phyloP scores from a whole-genome alignment of 495 filamentous ascomycete genomes.

The Parachaetomium inaequale region DNA sequence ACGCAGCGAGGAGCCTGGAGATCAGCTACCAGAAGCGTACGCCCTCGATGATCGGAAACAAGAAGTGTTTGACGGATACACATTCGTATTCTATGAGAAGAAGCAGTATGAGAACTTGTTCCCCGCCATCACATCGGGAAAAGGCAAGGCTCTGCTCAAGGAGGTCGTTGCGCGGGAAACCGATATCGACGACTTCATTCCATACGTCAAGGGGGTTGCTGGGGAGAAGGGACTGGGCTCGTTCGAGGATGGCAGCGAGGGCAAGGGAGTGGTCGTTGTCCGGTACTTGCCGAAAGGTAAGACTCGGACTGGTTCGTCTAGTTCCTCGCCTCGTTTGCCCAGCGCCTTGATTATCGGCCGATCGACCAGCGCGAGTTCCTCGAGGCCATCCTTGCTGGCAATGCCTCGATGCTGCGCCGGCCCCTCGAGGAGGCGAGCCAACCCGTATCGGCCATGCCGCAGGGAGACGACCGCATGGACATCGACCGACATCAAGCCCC shows the following conservation, averaged over 20 bases:
- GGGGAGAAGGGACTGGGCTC: conserved; percentile 66
- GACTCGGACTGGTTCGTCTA: conserved; percentile 66
- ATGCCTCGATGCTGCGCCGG: conserved; percentile 66
- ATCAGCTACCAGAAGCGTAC: conserved; percentile 60
- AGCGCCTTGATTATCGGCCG: conserved; percentile 70
- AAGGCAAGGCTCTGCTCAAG: conserved; percentile 74
- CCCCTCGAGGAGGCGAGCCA: conserved; percentile 49
- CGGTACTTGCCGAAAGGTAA: conserved; percentile 63
- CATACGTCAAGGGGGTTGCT: conserved; percentile 71
- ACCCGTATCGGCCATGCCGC: conserved; percentile 8
- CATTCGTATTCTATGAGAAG: conserved; percentile 79
- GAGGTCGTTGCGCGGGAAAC: conserved; percentile 60
- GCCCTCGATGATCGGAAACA: conserved; percentile 61
- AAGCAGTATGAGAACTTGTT: conserved; percentile 76
- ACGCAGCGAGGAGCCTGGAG: conserved; percentile 66
- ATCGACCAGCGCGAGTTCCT: conserved; percentile 91
- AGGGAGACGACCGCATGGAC: conserved; percentile 30
- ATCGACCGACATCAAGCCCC: conserved; percentile 28
- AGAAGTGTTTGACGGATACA: conserved; percentile 80
- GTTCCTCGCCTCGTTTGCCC: conserved; percentile 62
- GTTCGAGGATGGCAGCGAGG: conserved; percentile 57
- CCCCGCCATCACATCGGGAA: conserved; percentile 68
- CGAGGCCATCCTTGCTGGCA: conserved; percentile 77
- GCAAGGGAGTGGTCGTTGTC: conserved; percentile 74
- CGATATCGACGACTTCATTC: conserved; percentile 69